A percentile compares a stretch with the other conserved stretches of the same genome.
These are phyloP conservation scores for Phytophthora multivora DNA, from an alignment of 352 stramenopile species.

Conservation along the genomic window DNA sequence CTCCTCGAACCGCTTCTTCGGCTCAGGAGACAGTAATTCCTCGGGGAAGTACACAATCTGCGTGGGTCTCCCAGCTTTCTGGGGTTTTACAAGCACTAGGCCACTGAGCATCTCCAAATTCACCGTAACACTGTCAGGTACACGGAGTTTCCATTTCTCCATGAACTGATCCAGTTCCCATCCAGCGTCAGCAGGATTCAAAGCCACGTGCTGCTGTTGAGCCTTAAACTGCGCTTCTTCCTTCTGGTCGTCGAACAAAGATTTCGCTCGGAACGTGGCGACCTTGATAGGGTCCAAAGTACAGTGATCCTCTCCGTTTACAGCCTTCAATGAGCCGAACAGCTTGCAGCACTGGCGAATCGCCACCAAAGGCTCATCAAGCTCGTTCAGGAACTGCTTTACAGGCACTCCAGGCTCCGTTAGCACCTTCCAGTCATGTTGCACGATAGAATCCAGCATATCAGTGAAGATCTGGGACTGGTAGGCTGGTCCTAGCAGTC, in stretches of 20 bases:
- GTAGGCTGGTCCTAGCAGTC: slow-evolving; percentile 61
- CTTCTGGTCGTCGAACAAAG: slow-evolving; percentile 71
- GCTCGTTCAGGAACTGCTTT: slow-evolving; percentile 37
- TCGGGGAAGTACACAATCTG: slow-evolving; percentile 75
- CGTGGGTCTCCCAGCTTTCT: slow-evolving; percentile 42
- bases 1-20: slow-evolving; percentile 76
- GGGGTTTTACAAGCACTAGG: slow-evolving; percentile 55
- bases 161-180: slow-evolving; percentile 72
- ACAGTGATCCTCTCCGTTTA: slow-evolving; percentile 40
- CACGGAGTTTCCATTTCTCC: slow-evolving; percentile 82
- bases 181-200: slow-evolving; percentile 39
- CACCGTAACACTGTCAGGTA: slow-evolving; percentile 69
- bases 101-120: slow-evolving; percentile 69
- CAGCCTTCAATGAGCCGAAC: slow-evolving; percentile 45
- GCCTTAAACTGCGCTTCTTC: slow-evolving; percentile 46
- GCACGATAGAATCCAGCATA: slow-evolving; percentile 72
- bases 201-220: slow-evolving; percentile 30
- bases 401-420: slow-evolving; percentile 45
- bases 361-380: slow-evolving; percentile 52
- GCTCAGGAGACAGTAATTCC: slow-evolving; percentile 64
- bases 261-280: slow-evolving; percentile 70
- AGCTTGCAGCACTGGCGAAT: slow-evolving; percentile 77
- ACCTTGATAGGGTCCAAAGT: slow-evolving; percentile 65
- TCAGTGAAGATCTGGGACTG: slow-evolving; percentile 67
- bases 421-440: slow-evolving; percentile 74